Conservation (phyloP, 139 green algal species). For the Gonium pectorale region DNA sequence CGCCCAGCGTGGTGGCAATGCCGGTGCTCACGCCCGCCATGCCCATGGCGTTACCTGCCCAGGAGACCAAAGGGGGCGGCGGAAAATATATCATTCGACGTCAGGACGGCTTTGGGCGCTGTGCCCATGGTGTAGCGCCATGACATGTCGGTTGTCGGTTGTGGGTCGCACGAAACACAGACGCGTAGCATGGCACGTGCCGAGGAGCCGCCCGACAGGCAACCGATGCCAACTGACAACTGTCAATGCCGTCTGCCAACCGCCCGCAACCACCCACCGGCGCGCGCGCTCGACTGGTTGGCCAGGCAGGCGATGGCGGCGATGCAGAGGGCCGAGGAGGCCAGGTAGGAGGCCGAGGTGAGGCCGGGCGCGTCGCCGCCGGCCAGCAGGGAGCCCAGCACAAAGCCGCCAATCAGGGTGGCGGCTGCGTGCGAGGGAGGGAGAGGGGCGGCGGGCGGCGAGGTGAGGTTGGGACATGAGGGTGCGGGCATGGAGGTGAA, state of each 20-base stretch:
- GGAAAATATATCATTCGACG: background rate
- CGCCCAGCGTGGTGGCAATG: conserved; percentile 80
- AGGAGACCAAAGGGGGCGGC: no score
- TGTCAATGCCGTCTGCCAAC: background rate
- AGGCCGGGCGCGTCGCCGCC: conserved; percentile 65
- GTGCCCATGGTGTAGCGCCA: no score
- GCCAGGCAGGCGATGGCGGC: conserved; percentile 87
- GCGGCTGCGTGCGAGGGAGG: conserved; percentile 39
- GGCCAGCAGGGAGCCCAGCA: conserved; percentile 54
- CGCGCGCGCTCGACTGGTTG: conserved; percentile 80
- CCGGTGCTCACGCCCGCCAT: conserved; percentile 82
- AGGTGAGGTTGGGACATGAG: background rate
- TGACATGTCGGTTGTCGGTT: no score
- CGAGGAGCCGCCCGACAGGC: no score
- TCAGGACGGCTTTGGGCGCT: no score
- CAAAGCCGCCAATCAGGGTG: conserved; percentile 61
- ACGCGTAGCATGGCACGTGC: no score
- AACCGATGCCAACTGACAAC: no score
- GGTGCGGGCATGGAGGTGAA: background rate
- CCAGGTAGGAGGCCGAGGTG: conserved; percentile 82
- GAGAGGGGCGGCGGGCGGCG: background rate
- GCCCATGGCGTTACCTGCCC: conserved; percentile 85
- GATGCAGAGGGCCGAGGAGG: conserved; percentile 83
- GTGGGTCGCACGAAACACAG: no score
- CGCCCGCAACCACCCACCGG: conserved; percentile 20